Percentiles rank a stretch among this genome's conserved stretches.
Evolutionary conservation across 345 rosid species (phyloP).

Genomic region (Corchorus olitorius): DNA sequence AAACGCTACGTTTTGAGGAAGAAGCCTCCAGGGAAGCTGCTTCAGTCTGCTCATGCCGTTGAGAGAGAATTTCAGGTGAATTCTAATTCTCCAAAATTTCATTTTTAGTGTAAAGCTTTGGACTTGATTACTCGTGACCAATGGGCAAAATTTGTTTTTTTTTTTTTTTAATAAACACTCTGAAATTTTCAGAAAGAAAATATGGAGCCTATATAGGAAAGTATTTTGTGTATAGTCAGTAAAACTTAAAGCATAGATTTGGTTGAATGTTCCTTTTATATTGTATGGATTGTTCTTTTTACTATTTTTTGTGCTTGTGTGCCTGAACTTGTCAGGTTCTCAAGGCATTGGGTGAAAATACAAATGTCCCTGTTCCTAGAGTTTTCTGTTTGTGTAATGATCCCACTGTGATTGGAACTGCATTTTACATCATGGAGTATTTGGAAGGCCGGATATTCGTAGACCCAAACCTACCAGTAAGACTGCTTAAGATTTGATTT

Average conservation of each 20-base stretch:
- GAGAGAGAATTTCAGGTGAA: conserved; percentile 82
- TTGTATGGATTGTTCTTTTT: background rate
- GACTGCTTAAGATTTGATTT: conserved; percentile 1
- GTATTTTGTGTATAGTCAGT: background rate
- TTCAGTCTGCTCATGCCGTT: conserved; percentile 90
- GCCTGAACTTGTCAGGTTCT: conserved; percentile 52
- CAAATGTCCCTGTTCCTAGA: conserved; percentile 86
- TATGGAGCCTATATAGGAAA: background rate
- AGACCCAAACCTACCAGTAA: conserved; percentile 72
- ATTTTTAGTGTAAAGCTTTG: background rate
- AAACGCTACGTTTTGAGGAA: conserved; percentile 90
- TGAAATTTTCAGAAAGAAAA: background rate
- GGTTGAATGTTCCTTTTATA: background rate
- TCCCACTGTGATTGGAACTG: conserved; percentile 71
- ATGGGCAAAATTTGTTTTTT: no score
- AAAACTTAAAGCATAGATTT: background rate
- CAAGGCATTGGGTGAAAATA: conserved; percentile 72
- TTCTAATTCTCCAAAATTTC: background rate
- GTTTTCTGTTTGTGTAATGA: conserved; percentile 78
- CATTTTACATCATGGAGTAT: conserved; percentile 94
- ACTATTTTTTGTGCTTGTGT: background rate
- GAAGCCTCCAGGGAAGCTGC: conserved; percentile 88
- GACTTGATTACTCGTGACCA: background rate
- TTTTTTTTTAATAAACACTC: background rate
- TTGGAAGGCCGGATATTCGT: conserved; percentile 88